Percentiles rank a stretch among this genome's conserved stretches.
phyloP scores from a whole-genome alignment of 2,329 filamentous ascomycete species.

The Trichoderma sp. region DNA sequence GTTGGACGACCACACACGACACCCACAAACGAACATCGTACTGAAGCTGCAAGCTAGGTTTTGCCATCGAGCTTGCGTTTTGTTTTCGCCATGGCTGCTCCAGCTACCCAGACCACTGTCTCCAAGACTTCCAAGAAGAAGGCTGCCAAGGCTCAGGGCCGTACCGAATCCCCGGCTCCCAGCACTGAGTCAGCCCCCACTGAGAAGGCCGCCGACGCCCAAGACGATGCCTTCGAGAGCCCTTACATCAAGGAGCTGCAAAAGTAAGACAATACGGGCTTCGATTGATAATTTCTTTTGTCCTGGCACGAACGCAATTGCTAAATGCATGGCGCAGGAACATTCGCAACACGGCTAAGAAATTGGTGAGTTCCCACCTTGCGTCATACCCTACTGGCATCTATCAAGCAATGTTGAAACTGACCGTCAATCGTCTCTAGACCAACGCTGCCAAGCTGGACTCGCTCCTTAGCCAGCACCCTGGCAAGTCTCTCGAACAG shows the following conservation, averaged over 20 bases:
- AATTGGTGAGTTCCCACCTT: conserved; percentile 69
- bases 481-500: conserved; percentile 70
- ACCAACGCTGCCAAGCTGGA: conserved; percentile 73
- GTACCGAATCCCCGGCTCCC: conserved; percentile 58
- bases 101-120: conserved; percentile 57
- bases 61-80: conserved; percentile 23
- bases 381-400: conserved; percentile 1
- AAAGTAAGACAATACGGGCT: conserved; percentile 62
- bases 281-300: not conserved
- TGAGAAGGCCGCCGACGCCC: conserved; percentile 56
- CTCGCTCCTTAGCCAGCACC: conserved; percentile 66
- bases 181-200: conserved; percentile 48
- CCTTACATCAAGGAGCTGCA: conserved; percentile 84
- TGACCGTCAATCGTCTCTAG: conserved; percentile 42
- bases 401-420: not conserved
- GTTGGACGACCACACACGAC: conserved; percentile 21
- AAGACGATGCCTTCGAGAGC: conserved; percentile 67
- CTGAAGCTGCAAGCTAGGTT: not conserved
- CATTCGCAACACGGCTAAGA: conserved; percentile 91
- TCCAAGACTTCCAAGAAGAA: conserved; percentile 72
- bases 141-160: conserved; percentile 52
- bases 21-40: conserved; percentile 21
- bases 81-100: conserved; percentile 57
- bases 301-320: conserved; percentile 1
- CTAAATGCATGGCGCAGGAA: conserved; percentile 56